Evolutionary conservation across 2,329 filamentous ascomycete species (phyloP).

Genomic region (Fusarium pilosicola): DNA sequence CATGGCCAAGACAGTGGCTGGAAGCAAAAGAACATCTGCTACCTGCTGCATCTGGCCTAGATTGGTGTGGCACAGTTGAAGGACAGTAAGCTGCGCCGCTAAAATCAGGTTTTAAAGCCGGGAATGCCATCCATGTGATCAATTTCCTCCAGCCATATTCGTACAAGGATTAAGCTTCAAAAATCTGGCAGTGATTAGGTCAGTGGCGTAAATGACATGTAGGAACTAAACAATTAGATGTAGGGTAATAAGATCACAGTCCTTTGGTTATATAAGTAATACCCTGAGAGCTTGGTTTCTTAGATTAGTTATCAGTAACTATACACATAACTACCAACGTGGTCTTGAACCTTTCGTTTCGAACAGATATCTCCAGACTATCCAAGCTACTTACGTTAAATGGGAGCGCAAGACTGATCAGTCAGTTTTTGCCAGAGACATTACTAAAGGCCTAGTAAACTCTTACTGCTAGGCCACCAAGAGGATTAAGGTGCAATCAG

Average conservation of each 20-base stretch:
- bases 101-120: not conserved
- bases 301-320: not conserved
- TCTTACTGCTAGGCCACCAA: rapidly evolving
- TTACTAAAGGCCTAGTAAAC: rapidly evolving
- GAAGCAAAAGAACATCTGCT: rapidly evolving
- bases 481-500: not conserved
- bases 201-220: rapidly evolving
- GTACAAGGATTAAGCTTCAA: not conserved
- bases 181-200: not conserved
- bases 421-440: not conserved
- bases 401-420: rapidly evolving
- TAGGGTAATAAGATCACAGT: rapidly evolving
- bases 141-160: not conserved
- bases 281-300: not conserved
- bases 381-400: not conserved
- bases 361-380: rapidly evolving
- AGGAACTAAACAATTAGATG: rapidly evolving
- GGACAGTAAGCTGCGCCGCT: not conserved
- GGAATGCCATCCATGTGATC: not conserved
- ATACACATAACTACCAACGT: rapidly evolving
- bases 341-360: too few relatives aligned
- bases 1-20: not conserved
- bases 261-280: rapidly evolving
- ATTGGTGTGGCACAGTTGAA: not conserved
- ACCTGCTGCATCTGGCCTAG: not conserved